Evolutionary conservation across 139 green algal species (phyloP).

Genomic region (Monoraphidium neglectum): DNA sequence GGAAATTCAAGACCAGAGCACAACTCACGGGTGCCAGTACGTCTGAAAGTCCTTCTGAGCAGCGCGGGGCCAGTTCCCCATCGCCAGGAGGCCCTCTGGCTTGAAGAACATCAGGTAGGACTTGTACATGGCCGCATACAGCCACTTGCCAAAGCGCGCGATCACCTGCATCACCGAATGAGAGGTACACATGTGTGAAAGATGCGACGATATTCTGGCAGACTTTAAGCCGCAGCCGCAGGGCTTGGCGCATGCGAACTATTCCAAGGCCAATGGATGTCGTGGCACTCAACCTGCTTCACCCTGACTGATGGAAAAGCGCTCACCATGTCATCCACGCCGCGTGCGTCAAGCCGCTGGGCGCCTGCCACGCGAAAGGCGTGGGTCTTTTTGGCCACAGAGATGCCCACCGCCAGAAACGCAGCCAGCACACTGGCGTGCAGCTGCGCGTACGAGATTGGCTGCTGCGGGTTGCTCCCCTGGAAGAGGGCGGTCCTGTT

Average conservation of each 20-base stretch:
- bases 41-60: slow-evolving; percentile 2
- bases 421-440: background rate
- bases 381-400: slow-evolving; percentile 10
- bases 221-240: background rate
- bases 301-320: background rate
- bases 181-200: background rate
- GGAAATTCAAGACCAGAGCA: background rate
- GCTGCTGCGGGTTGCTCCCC: background rate
- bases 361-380: slow-evolving; percentile 14
- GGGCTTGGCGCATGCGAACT: too few species aligned
- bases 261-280: background rate
- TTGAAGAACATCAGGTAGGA: slow-evolving; percentile 23
- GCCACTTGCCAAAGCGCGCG: slow-evolving; percentile 16
- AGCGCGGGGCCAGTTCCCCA: slow-evolving; percentile 11
- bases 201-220: background rate
- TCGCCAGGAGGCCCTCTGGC: slow-evolving; percentile 18
- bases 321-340: slow-evolving; percentile 6
- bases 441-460: background rate
- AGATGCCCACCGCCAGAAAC: background rate
- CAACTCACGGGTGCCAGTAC: slow-evolving; percentile 13
- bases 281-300: background rate
- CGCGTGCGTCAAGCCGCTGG: slow-evolving; percentile 2
- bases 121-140: slow-evolving; percentile 15
- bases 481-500: background rate
- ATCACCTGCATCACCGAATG: slow-evolving; percentile 8